These are phyloP conservation scores for Leccinum insolens DNA, from an alignment of 1,284 basidiomycete genomes.

Conservation along the genomic window DNA sequence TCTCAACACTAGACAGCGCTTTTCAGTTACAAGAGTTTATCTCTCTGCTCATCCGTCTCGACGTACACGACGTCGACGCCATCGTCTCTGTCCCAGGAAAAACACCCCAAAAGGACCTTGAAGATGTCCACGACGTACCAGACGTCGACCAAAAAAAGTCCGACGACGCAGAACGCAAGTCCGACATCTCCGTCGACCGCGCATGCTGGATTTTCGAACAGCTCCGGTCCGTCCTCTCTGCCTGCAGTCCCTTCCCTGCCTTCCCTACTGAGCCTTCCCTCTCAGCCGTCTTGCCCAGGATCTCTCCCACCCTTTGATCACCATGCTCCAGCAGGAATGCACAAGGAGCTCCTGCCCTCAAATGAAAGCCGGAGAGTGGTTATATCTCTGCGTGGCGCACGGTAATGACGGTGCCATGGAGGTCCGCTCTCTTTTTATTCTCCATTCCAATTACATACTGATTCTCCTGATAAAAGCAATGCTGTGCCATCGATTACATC, in stretches of 20 bases:
- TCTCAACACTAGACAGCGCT: constrained; percentile 81
- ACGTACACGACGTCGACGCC: constrained; percentile 86
- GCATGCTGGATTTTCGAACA: constrained; percentile 97
- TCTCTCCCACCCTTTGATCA: constrained; percentile 87
- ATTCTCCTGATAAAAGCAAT: constrained; percentile 58
- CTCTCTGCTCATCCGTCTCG: constrained; percentile 78
- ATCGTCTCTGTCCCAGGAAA: constrained; percentile 77
- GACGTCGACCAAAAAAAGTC: constrained; percentile 37
- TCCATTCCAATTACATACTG: constrained; percentile 12
- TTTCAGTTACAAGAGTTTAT: constrained; percentile 98
- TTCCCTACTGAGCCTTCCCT: constrained; percentile 8
- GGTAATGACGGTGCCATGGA: constrained; percentile 78
- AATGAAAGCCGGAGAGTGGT: constrained; percentile 98
- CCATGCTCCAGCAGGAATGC: constrained; percentile 84
- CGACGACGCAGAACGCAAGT: constrained; percentile 46
- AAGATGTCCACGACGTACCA: constrained; percentile 41
- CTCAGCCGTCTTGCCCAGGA: constrained; percentile 89
- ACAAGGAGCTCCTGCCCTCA: constrained; percentile 84
- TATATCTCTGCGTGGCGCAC: constrained; percentile 95
- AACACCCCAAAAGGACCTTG: constrained; percentile 27
- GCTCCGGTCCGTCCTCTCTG: constrained; percentile 60
- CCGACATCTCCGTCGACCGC: constrained; percentile 68
- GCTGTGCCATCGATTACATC: constrained; percentile 97
- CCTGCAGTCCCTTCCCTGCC: background rate
- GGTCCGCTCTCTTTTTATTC: constrained; percentile 41